These are phyloP conservation scores for Goniomonas avonlea DNA, from an alignment of 78 protist species.

Conservation along the genomic window DNA sequence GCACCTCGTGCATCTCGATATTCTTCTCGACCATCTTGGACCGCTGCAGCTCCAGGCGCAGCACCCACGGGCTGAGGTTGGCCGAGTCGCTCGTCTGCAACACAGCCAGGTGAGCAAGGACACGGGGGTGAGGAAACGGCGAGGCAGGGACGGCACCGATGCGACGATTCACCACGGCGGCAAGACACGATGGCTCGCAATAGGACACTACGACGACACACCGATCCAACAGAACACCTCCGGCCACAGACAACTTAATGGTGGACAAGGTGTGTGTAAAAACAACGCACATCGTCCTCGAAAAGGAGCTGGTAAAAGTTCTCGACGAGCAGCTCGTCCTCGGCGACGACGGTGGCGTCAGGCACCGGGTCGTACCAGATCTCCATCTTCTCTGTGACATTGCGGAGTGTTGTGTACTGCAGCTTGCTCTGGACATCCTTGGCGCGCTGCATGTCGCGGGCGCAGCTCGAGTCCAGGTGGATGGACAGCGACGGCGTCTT, in stretches of 20 bases:
- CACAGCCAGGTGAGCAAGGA: too few species aligned
- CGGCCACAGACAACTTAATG: too few species aligned
- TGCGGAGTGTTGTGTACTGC: constrained; percentile 75
- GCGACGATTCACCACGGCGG: too few species aligned
- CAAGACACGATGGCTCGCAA: too few species aligned
- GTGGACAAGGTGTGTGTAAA: too few species aligned
- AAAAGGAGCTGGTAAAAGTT: constrained; percentile 55
- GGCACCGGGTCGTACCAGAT: constrained; percentile 93
- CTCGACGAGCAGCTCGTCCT: constrained; percentile 69
- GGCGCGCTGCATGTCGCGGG: constrained; percentile 28
- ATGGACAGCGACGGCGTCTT: constrained; percentile 87
- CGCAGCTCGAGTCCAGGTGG: too few species aligned
- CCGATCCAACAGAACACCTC: too few species aligned
- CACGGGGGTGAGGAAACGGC: too few species aligned
- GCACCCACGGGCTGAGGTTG: constrained; percentile 32
- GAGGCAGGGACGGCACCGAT: too few species aligned
- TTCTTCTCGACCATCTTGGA: constrained; percentile 52
- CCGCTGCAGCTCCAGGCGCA: constrained; percentile 16
- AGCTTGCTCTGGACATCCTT: constrained; percentile 50
- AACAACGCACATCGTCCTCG: too few species aligned
- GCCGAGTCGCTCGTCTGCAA: too few species aligned
- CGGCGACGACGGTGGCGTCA: constrained; percentile 54
- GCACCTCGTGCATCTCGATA: constrained; percentile 54
- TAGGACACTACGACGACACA: too few species aligned
- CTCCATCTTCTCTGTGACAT: constrained; percentile 63